Base-by-base conservation (phyloP, 2,329 filamentous ascomycete species). In the Neonectria sp. region DNA sequence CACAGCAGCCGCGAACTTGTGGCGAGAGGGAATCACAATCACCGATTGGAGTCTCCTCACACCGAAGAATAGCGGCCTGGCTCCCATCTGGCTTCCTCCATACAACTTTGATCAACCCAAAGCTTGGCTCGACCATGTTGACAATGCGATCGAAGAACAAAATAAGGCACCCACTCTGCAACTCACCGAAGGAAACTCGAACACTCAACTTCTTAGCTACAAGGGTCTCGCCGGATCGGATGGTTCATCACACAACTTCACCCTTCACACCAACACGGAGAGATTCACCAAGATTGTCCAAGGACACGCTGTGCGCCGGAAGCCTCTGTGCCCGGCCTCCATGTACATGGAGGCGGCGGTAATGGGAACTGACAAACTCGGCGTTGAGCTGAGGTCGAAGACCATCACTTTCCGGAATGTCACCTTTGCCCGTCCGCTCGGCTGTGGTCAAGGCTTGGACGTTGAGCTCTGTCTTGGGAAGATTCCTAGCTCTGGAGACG, bases 291-390 rank as follows among this genome's bases (percentile, higher is more conserved):
- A 31, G 3, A 70, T 73, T 43, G 69, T 71, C 13, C n/a, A 40
- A 12, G 71, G 72, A 3, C 72, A 74, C 46, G 60, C 69, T 11
- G 69, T 74, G 2, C 65, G 67, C 8, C 33, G 53, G 24, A 52
- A 65, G 46, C 72, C 72, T 6, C 48, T 74, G 3, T 74, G 72
- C 58, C 72, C 72, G 2, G 72, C 72, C 15, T 71, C 72, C 2
- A 60, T 74, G 65, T 74, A 74, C 58, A 69, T 73, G 71, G 72
- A 74, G 56, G 51, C 60, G 2, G 68, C 68, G 1, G 53, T 64
- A 12, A 71, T 74, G 72, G 66, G 65, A 2, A 21, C 57, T 2
- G 59, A 70, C 24, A 59, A 63, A 29, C 71, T 68, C 12, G 67
- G 67, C 7, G n/a, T 49, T 17, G 46, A 64, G 6, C 51, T 67